phyloP scores from a whole-genome alignment of 352 stramenopile genomes.

The Peronospora farinosa region DNA sequence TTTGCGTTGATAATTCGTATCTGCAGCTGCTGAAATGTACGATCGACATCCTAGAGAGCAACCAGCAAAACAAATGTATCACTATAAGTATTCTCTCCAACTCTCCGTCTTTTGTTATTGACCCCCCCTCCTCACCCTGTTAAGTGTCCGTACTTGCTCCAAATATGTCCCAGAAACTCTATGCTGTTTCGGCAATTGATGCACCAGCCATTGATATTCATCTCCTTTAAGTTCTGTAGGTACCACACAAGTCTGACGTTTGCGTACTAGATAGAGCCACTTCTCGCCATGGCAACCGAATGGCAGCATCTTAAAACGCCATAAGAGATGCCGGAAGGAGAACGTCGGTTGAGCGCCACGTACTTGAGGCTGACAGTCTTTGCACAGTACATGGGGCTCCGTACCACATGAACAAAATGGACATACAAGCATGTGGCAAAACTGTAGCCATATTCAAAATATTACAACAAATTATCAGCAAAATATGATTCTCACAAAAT shows the following conservation, averaged over 20 bases:
- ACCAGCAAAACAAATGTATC: neutral
- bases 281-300: slow-evolving; percentile 42
- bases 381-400: slow-evolving; percentile 30
- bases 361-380: slow-evolving; percentile 39
- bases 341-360: slow-evolving; percentile 32
- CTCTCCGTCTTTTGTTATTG: too few species aligned
- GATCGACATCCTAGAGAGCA: slow-evolving; percentile 35
- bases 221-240: slow-evolving; percentile 28
- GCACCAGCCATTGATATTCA: slow-evolving; percentile 33
- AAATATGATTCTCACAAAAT: too few species aligned
- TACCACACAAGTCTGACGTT: slow-evolving; percentile 26
- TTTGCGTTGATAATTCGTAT: slow-evolving; percentile 19
- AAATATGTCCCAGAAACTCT: slow-evolving; percentile 13
- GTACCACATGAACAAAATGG: slow-evolving; percentile 39
- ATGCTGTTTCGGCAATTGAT: slow-evolving; percentile 20
- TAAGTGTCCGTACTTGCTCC: slow-evolving; percentile 38
- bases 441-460: slow-evolving; percentile 14
- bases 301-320: slow-evolving; percentile 45
- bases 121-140: slow-evolving; percentile 14
- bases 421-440: slow-evolving; percentile 29
- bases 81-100: too few species aligned
- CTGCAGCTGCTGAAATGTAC: slow-evolving; percentile 42
- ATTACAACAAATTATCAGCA: slow-evolving; percentile 3
- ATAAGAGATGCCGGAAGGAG: slow-evolving; percentile 40
- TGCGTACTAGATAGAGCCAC: slow-evolving; percentile 42